A percentile compares a stretch with the other conserved stretches of the same genome.
These are phyloP conservation scores for Salix viminalis DNA, from an alignment of 345 rosid species.

Conservation along the genomic window DNA sequence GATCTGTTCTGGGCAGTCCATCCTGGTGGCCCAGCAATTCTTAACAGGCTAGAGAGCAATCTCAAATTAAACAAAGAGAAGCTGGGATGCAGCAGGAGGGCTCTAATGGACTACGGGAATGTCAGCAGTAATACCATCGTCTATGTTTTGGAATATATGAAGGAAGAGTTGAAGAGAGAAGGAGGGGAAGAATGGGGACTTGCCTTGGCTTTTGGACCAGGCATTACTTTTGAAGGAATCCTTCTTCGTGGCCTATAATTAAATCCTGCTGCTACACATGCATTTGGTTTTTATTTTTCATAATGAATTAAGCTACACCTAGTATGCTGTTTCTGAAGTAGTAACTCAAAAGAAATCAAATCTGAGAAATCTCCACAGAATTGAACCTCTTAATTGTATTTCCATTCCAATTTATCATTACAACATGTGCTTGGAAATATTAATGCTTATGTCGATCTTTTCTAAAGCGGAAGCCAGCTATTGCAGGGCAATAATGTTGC, in stretches of 20 bases:
- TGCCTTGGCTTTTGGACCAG: slow-evolving; percentile 87
- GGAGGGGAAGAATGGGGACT: slow-evolving; percentile 83
- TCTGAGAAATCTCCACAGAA: background rate
- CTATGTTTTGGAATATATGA: slow-evolving; percentile 83
- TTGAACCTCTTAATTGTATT: background rate
- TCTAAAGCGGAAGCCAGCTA: background rate
- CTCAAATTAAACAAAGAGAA: slow-evolving; percentile 48
- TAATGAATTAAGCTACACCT: background rate
- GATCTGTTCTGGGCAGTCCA: slow-evolving; percentile 94
- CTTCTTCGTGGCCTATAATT: slow-evolving; percentile 72
- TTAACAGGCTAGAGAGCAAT: slow-evolving; percentile 62
- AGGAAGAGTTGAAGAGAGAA: slow-evolving; percentile 57
- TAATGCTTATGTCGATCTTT: background rate
- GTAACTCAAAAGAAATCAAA: background rate
- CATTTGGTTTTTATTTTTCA: background rate
- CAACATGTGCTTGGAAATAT: background rate
- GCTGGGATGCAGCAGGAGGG: slow-evolving; percentile 76
- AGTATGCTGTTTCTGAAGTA: background rate
- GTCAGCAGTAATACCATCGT: slow-evolving; percentile 83
- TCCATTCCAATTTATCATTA: background rate
- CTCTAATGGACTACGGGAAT: slow-evolving; percentile 79
- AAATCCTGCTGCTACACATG: background rate
- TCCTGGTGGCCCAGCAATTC: slow-evolving; percentile 92
- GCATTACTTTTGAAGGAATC: slow-evolving; percentile 95
- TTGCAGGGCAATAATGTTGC: background rate